Base-by-base conservation (phyloP, 345 rosid genomes). In the Melaleuca alternifolia region DNA sequence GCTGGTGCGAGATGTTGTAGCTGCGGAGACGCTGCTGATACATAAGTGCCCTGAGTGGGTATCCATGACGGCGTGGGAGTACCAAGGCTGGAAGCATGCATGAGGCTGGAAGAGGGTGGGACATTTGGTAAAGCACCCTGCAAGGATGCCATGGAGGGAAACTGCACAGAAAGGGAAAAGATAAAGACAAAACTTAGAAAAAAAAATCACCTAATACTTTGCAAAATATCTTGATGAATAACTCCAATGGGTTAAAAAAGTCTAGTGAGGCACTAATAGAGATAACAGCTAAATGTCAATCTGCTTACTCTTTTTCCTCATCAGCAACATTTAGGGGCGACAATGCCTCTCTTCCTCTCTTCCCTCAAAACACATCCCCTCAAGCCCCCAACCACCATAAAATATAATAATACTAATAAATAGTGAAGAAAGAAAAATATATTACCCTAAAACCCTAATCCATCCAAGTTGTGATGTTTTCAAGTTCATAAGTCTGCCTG, bases 91-190 rank as follows among this genome's bases (percentile, higher is more conserved):
- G 95, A 87, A 79, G 93, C 53, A 86, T 15, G 93, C 84, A 88
- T 85, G 48, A 92, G 81, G 56, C 93, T 91, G 13, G 93, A 85
- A 89, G 93, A 88, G 15, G 93, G 92, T 83, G 93, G 89, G 84
- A 89, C 59, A 88, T 88, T 92, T 75, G 94, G 96, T 85, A 95
- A 86, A 83, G 95, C 95, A 87, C 94, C 89, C 91, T 94, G 97
- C 85, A 94, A 87, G 84, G 98, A 77, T 33, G 88, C 89, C 96
- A 96, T 91, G 84, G 97, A 92, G 91, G 97, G 98, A 89, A 96
- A 97, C 97, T 93, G 87, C 90, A 94, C n/a, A 86, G 85, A 24
- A 84, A 85, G 85, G 79, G 87, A 87, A 51, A 50, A 28, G 18
- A 46, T n/a, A n/a, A 54, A 23, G 50, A 23, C 10, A 57, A 9